phyloP scores from a whole-genome alignment of 2,329 filamentous ascomycete species.

The Botrytis sinoallii region DNA sequence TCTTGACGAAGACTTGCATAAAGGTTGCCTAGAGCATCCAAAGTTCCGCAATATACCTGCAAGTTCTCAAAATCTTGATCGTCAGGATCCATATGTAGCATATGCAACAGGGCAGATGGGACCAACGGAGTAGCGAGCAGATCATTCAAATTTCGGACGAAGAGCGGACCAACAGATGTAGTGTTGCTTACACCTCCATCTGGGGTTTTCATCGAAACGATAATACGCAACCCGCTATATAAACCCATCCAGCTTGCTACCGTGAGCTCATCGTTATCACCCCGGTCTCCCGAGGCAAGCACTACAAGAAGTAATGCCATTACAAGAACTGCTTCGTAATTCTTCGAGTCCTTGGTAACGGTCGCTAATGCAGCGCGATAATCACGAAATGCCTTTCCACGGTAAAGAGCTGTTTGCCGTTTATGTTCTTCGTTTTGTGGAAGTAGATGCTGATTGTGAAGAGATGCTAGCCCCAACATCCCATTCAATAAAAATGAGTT shows the following conservation, averaged over 20 bases:
- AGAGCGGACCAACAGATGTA: conserved; percentile 28
- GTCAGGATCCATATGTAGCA: conserved; percentile 28
- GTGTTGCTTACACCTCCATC: conserved; percentile 8
- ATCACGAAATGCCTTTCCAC: conserved; percentile 26
- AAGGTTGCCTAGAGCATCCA: conserved; percentile 31
- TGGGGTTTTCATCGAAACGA: conserved; percentile 5
- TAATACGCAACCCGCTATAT: conserved; percentile 26
- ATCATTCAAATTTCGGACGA: conserved; percentile 26
- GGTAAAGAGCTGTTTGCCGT: conserved; percentile 30
- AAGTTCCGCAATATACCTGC: conserved; percentile 28
- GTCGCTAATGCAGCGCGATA: conserved; percentile 30
- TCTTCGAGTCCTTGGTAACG: conserved; percentile 22
- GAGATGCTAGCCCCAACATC: conserved; percentile 34
- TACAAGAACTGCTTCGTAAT: conserved; percentile 32
- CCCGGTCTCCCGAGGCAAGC: conserved; percentile 28
- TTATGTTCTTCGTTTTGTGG: conserved; percentile 21
- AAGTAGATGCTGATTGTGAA: conserved; percentile 30
- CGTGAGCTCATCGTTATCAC: conserved; percentile 26
- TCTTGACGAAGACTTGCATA: conserved; percentile 33
- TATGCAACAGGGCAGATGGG: conserved; percentile 28
- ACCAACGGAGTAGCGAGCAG: conserved; percentile 27
- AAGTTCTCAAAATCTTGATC: conserved; percentile 32
- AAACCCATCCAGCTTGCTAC: conserved; percentile 32
- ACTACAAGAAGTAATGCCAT: conserved; percentile 33
- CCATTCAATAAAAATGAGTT: conserved; percentile 32